Conservation (phyloP, 1,139 yeast genomes). For the Yamadazyma epiphylla region DNA sequence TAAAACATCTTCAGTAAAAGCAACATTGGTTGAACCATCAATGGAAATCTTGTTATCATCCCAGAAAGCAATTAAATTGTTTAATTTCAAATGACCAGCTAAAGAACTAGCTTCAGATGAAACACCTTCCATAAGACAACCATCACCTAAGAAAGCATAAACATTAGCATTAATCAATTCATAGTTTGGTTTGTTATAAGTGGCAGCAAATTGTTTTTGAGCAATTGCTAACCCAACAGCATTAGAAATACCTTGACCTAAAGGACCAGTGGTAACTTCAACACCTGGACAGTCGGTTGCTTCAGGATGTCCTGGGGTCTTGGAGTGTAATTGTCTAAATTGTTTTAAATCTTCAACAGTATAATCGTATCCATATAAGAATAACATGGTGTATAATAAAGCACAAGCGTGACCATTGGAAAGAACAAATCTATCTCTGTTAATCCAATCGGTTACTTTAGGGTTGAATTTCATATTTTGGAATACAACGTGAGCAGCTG, state of each 20-base stretch:
- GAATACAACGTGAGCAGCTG: slow-evolving; percentile 66
- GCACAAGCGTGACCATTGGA: slow-evolving; percentile 99
- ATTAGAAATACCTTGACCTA: slow-evolving; percentile 97
- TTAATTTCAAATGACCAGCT: slow-evolving; percentile 95
- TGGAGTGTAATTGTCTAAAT: slow-evolving; percentile 88
- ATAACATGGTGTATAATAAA: slow-evolving; percentile 79
- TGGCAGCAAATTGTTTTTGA: slow-evolving; percentile 87
- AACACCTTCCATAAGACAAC: slow-evolving; percentile 98
- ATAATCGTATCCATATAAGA: slow-evolving; percentile 80
- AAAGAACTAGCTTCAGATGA: slow-evolving; percentile 90
- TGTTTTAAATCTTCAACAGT: slow-evolving; percentile 82
- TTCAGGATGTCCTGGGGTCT: slow-evolving; percentile 98
- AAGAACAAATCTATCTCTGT: slow-evolving; percentile 92
- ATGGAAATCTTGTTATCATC: slow-evolving; percentile 97
- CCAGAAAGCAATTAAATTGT: slow-evolving; percentile 92
- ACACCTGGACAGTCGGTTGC: slow-evolving; percentile 75
- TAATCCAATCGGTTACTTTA: slow-evolving; percentile 85
- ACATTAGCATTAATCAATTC: slow-evolving; percentile 71
- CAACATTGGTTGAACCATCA: slow-evolving; percentile 87
- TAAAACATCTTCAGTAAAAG: slow-evolving; percentile 93
- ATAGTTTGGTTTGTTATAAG: slow-evolving; percentile 85
- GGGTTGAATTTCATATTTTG: slow-evolving; percentile 85
- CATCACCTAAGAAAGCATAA: slow-evolving; percentile 89
- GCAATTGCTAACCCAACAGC: slow-evolving; percentile 98
- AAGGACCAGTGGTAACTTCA: slow-evolving; percentile 98